phyloP scores from a whole-genome alignment of 78 protist genomes.

The Reticulomyxa filosa region DNA sequence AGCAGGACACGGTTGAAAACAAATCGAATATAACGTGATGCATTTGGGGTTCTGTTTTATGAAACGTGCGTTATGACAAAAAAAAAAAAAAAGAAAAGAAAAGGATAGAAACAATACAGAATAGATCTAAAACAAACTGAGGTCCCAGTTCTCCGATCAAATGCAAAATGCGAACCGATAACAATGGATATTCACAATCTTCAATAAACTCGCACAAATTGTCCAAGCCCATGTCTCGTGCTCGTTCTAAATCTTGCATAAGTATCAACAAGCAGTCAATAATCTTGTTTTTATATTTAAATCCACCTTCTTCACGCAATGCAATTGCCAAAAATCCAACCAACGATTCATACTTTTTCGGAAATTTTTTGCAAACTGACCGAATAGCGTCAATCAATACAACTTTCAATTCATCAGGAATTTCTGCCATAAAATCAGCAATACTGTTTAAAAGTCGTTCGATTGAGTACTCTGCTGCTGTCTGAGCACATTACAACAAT shows the following conservation, averaged over 20 bases:
- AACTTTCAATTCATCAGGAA: slow-evolving; percentile 75
- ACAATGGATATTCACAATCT: slow-evolving; percentile 82
- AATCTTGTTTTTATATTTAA: not conserved
- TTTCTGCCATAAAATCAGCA: slow-evolving; percentile 60
- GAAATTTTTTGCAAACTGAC: slow-evolving; percentile 53
- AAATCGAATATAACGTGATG: slow-evolving; percentile 52
- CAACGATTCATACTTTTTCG: slow-evolving; percentile 27
- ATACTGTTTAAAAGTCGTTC: slow-evolving; percentile 86
- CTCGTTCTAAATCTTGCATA: too few species aligned
- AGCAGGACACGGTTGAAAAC: slow-evolving; percentile 77
- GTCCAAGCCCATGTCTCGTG: slow-evolving; percentile 44
- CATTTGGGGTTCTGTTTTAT: not conserved
- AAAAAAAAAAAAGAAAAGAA: not conserved
- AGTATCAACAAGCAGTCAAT: not conserved
- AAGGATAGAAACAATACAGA: not conserved
- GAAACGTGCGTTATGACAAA: not conserved
- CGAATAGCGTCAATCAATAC: slow-evolving; percentile 79
- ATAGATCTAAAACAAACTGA: not conserved
- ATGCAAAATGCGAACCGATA: slow-evolving; percentile 57
- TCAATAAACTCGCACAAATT: slow-evolving; percentile 89
- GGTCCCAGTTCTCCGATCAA: slow-evolving; percentile 62
- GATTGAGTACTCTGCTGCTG: slow-evolving; percentile 54
- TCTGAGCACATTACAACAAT: too few species aligned
- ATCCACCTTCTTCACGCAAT: slow-evolving; percentile 64
- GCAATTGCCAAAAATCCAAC: slow-evolving; percentile 30